Evolutionary conservation across 805 yeast genomes (phyloP), one percentile per base, ranked within the genome.

Genomic region (Lipomyces lipofer): DNA sequence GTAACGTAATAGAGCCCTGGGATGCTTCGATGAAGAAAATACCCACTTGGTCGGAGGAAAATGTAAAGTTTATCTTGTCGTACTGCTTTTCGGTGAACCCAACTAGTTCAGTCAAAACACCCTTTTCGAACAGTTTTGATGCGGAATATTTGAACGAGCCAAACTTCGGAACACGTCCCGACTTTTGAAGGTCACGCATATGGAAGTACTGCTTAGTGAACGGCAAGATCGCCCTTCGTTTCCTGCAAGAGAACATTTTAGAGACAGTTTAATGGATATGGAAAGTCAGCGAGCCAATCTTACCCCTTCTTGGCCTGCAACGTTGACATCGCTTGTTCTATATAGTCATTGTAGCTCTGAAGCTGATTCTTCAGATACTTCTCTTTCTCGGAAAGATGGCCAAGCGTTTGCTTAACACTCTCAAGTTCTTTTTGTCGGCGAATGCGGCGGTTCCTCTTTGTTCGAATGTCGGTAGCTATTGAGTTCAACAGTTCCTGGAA

Each of bases 401-500:
- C 66, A 52, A 82, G 56, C 0, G 84, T 79, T 30, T 73, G 74
- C 21, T 71, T 67, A 4, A 81, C 75, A 19, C 73, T 66, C 19
- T 71, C 68, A 51, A 82, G 66, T 58, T 81, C 84, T 35, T 73
- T 72, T 49, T 69, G 66, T 22, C 83, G 71, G 36, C 75, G 69
- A n/a, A 74, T 58, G 42, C 84, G 72, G 19, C 79, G 77, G 58
- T 78, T 78, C 49, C 76, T 75, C 55, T 82, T 82, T 51, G 81
- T 78, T 57, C 72, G 65, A 59, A 94, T 88, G 59, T 92, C 97
- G 50, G 78, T 71, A 0, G 97, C 95, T 58, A 94, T 84, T 59
- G 87, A 88, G 65, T 90, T 89, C 54, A 94, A 71, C 12, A 94
- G 66, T 21, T 80, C 83, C 67, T 94, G 98, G 69, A 83, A 88